A percentile compares a stretch with the other conserved stretches of the same genome.
Evolutionary conservation across 2,329 filamentous ascomycete genomes (phyloP).

Genomic region (Sarocladium strictum): DNA sequence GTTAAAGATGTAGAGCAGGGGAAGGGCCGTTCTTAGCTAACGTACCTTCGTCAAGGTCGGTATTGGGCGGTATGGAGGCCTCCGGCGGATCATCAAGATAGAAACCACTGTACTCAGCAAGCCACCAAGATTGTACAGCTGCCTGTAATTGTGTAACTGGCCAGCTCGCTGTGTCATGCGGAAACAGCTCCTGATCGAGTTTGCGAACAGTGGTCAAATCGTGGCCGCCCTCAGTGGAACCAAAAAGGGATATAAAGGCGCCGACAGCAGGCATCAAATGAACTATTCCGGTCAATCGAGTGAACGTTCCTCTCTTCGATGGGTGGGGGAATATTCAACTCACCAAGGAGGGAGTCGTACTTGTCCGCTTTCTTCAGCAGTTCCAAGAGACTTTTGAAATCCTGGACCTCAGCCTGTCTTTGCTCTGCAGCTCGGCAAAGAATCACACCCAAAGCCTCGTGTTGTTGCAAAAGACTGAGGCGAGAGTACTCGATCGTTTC

Average conservation of each 20-base stretch:
- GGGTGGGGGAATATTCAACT: slow-evolving; percentile 14
- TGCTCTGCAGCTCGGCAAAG: slow-evolving; percentile 73
- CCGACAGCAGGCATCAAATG: slow-evolving; percentile 80
- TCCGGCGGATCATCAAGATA: slow-evolving; percentile 68
- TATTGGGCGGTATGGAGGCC: slow-evolving; percentile 47
- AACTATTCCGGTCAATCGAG: slow-evolving; percentile 33
- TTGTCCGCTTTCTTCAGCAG: slow-evolving; percentile 65
- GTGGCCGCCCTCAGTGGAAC: slow-evolving; percentile 66
- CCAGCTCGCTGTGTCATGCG: slow-evolving; percentile 64
- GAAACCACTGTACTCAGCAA: slow-evolving; percentile 87
- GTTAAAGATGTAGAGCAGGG: no score
- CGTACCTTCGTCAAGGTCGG: slow-evolving; percentile 55
- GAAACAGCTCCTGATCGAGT: slow-evolving; percentile 63
- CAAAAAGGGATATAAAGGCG: slow-evolving; percentile 70
- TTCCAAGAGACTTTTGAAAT: slow-evolving; percentile 68
- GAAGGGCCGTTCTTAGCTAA: no score
- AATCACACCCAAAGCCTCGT: slow-evolving; percentile 81
- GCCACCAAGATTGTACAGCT: slow-evolving; percentile 76
- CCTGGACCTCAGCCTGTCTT: slow-evolving; percentile 60
- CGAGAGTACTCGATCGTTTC: slow-evolving; percentile 79
- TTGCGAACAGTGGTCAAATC: slow-evolving; percentile 63
- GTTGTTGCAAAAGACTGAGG: slow-evolving; percentile 76
- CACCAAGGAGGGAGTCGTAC: slow-evolving; percentile 61
- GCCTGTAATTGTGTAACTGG: slow-evolving; percentile 70
- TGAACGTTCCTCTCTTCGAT: slow-evolving; percentile 10